Conservation (phyloP, 805 yeast genomes). For the Suhomyces pyralidae region DNA sequence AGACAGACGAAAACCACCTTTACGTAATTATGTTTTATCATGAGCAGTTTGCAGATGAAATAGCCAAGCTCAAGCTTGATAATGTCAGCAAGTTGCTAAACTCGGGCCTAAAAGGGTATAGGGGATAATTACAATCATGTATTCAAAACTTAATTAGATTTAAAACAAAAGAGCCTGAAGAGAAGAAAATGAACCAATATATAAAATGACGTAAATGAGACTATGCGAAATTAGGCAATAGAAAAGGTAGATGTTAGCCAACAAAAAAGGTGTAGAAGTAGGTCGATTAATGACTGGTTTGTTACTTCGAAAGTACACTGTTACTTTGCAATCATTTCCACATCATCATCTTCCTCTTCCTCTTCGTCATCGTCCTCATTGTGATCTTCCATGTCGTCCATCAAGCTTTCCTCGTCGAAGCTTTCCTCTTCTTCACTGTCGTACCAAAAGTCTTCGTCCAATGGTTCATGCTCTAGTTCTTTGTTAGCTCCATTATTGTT, state of each 20-base stretch:
- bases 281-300: too few relatives aligned
- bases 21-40: slow-evolving; percentile 34
- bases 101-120: slow-evolving; percentile 35
- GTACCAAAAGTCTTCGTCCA: slow-evolving; percentile 83
- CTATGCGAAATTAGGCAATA: neutral
- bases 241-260: neutral
- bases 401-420: slow-evolving; percentile 46
- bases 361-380: slow-evolving; percentile 61
- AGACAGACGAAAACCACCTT: slow-evolving; percentile 10
- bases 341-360: slow-evolving; percentile 51
- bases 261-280: neutral
- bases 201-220: slow-evolving; percentile 2
- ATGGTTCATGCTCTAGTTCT: slow-evolving; percentile 50
- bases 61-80: slow-evolving; percentile 37
- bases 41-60: slow-evolving; percentile 23
- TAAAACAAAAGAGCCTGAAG: neutral
- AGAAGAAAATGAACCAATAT: neutral
- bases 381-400: slow-evolving; percentile 46
- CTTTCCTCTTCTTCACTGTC: slow-evolving; percentile 51
- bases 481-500: slow-evolving; percentile 31
- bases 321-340: slow-evolving; percentile 15
- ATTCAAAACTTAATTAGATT: neutral
- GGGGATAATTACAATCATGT: neutral
- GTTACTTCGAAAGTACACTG: too few relatives aligned
- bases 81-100: slow-evolving; percentile 27